Percentiles rank a stretch among this genome's conserved stretches.
phyloP scores from a whole-genome alignment of 1,139 yeast species.

The Zygosaccharomyces pseudobailii region DNA sequence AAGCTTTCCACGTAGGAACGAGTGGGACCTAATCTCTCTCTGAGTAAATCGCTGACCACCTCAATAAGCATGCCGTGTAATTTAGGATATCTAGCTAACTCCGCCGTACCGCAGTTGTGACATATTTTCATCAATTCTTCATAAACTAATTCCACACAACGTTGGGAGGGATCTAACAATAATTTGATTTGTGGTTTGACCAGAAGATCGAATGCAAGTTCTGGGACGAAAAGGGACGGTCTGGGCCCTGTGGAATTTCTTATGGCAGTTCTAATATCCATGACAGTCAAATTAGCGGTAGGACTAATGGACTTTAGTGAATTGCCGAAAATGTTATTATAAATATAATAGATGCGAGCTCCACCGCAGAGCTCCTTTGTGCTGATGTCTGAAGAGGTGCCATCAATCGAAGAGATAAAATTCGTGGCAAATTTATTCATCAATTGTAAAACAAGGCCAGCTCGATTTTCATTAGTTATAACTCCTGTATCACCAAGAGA shows the following conservation, averaged over 20 bases:
- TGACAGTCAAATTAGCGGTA: constrained; percentile 68
- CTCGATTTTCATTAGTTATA: constrained; percentile 59
- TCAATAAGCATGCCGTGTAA: constrained; percentile 86
- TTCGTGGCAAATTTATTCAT: constrained; percentile 91
- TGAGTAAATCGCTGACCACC: constrained; percentile 81
- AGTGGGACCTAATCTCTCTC: constrained; percentile 94
- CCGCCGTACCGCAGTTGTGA: constrained; percentile 82
- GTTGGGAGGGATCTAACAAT: constrained; percentile 84
- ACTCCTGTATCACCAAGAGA: constrained; percentile 66
- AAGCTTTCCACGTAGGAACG: constrained; percentile 86
- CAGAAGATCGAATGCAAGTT: constrained; percentile 87
- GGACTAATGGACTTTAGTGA: constrained; percentile 79
- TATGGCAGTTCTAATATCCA: constrained; percentile 91
- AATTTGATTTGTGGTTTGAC: constrained; percentile 93
- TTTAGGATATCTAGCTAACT: constrained; percentile 83
- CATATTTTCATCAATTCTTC: constrained; percentile 97
- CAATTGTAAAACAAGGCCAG: constrained; percentile 74
- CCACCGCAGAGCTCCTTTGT: constrained; percentile 97
- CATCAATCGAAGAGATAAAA: constrained; percentile 88
- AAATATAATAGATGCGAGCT: constrained; percentile 90
- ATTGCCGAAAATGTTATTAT: constrained; percentile 83
- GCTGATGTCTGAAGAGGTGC: constrained; percentile 77
- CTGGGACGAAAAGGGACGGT: constrained; percentile 95
- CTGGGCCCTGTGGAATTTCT: constrained; percentile 97
- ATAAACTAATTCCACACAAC: constrained; percentile 93